Evolutionary conservation across 73 alveolate species (phyloP).

Genomic region (Paraurostyla sp.): DNA sequence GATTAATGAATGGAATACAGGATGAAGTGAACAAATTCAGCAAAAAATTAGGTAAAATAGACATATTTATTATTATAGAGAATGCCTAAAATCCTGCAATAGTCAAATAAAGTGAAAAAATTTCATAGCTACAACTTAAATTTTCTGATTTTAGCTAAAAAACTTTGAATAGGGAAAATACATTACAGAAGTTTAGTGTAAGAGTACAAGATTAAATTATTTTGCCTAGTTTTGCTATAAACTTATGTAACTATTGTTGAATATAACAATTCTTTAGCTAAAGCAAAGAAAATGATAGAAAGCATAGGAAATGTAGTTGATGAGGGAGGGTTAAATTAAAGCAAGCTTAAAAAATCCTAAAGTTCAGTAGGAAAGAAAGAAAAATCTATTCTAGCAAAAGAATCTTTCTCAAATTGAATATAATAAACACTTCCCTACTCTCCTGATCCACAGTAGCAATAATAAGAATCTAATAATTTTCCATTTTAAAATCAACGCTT

Average conservation of each 20-base stretch:
- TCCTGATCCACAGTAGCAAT: too few species aligned
- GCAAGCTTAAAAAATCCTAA: too few species aligned
- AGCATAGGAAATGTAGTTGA: neutral
- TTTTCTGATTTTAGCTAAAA: neutral
- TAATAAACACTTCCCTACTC: too few species aligned
- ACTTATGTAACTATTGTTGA: neutral
- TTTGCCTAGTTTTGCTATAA: neutral
- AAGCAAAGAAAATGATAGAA: neutral
- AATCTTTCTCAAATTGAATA: too few species aligned
- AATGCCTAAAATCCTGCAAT: neutral
- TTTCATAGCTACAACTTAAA: neutral
- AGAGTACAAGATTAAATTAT: neutral
- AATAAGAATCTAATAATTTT: too few species aligned
- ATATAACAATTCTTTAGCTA: neutral
- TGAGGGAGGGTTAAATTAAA: too few species aligned
- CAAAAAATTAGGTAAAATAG: neutral
- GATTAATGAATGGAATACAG: neutral
- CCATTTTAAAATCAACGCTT: too few species aligned
- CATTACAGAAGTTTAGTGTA: neutral
- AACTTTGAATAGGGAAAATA: neutral
- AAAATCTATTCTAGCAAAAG: too few species aligned
- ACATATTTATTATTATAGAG: neutral
- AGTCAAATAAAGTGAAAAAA: conserved; percentile 4
- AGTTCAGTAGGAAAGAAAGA: too few species aligned
- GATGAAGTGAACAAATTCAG: neutral